Evolutionary conservation across 768 basidiomycete species (phyloP), one percentile per base, ranked within the genome.

Genomic region (Tricholoma terreum): DNA sequence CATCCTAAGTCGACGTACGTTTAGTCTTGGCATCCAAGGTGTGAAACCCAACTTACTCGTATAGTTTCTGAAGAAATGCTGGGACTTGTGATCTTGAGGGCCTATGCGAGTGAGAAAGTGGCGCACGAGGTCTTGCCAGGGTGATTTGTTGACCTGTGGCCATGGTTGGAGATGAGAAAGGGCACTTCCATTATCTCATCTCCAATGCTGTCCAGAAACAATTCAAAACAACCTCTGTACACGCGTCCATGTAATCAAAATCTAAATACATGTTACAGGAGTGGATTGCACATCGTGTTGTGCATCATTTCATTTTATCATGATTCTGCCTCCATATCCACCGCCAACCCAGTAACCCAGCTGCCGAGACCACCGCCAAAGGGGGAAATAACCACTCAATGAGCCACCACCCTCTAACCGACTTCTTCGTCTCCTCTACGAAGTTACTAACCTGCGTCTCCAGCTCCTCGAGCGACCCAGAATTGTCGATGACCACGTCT

Each of bases 11-110:
- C 54, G 11, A 36, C 34, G 21, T 55, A 33, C 61, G 52, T 33
- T 40, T 36, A 40, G 30, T 45, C 36, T 56, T 22, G 42, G 33
- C 56, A 52, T 40, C 33, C 57, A 58, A 56, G 59, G 58, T 24
- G 54, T 21, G 43, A 52, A 60, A 57, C 54, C 57, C 35, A 50
- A 82, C 87, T 61, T 55, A 95, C 94, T 89, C 89, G 73, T 88
- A 95, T 33, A 98, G 81, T 73, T 98, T 98, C 73, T 94, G 92
- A 12, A 97, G 79, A 68, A 97, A 97, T 0, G 90, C 89, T 3
- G 94, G 93, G 1, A 79, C 73, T 15, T 73, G 71, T 59, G 76
- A 76, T 49, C 75, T 65, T 10, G 75, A 66, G 1, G 73, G 59
- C 57, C 72, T 75, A 38, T 70, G 72, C 35, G 71, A 70, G 57